These are phyloP conservation scores for Colletotrichum lindemuthianum DNA, from an alignment of 2,329 filamentous ascomycete genomes.

Conservation along the genomic window DNA sequence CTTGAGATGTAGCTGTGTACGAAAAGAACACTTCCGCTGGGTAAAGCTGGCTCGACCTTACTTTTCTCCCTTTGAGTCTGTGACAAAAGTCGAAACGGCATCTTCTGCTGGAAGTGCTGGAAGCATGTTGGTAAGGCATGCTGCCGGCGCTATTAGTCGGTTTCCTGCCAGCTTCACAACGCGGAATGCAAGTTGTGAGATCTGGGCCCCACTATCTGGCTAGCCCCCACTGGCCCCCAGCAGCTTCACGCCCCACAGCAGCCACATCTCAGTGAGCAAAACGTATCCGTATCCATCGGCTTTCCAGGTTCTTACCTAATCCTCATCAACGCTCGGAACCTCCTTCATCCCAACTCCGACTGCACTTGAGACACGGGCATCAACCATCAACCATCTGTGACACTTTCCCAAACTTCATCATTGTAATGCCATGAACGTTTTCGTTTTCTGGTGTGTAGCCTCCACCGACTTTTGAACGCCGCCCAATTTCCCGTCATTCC, in stretches of 20 bases:
- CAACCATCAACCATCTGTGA: constrained; percentile 31
- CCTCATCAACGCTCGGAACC: constrained; percentile 30
- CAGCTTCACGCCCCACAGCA: neutral
- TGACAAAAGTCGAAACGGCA: no score
- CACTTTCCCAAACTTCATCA: constrained; percentile 31
- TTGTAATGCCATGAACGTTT: constrained; percentile 30
- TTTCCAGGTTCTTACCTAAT: constrained; percentile 24
- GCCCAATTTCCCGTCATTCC: constrained; percentile 29
- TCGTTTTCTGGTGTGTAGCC: constrained; percentile 8
- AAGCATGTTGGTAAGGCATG: no score
- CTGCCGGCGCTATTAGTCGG: no score
- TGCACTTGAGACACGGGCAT: constrained; percentile 29
- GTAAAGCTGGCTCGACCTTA: no score
- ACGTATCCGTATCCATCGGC: neutral
- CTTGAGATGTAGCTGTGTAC: neutral
- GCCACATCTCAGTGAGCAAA: neutral
- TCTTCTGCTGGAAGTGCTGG: no score
- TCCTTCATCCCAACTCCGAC: constrained; percentile 33
- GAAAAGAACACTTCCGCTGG: no score
- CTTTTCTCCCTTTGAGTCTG: no score
- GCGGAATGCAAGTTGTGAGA: no score
- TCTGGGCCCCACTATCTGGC: no score
- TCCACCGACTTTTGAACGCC: constrained; percentile 6
- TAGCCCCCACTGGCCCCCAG: no score
- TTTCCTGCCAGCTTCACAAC: no score